Evolutionary conservation across 78 protist genomes (phyloP), one percentile per base, ranked within the genome.

Genomic region (Diacronema lutheri): DNA sequence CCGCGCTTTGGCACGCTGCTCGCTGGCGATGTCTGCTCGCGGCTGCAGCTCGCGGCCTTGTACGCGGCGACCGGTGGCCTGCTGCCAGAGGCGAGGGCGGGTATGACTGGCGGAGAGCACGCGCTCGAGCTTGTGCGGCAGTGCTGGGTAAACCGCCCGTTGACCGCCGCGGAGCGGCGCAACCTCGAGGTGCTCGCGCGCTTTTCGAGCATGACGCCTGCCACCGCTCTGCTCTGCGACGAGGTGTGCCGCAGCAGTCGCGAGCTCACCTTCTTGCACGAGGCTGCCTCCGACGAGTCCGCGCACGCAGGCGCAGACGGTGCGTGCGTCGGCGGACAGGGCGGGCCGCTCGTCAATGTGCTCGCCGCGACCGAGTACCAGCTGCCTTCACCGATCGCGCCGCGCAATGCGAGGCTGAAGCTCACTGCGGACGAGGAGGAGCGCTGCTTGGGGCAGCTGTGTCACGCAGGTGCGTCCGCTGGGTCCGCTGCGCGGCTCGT

Each of bases 11-110:
- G 26, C 35, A 35, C 55, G 57, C 11, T 69, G 5, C 25, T 25
- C 29, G 40, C 58, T 12, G 11, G 21, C 13, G 81, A 25, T 12
- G 81, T 74, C 25, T 29, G 2, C 6, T 46, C 81, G 7, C 81
- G 81, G 38, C 81, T 74, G 9, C 81, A 74, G 38, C 60, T 74
- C 38, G 61, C 81, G 13, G 65, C 81, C 19, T 23, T 74, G 38
- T 74, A 74, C 81, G 81, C 64, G 1, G 81, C 81, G 6, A 74
- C 81, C n/a, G 64, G 81, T 25, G 31, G 65, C 14, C 65, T 0
- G 20, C 25, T 74, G 61, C 81, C 64, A 10, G 81, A 74, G 35
- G 50, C 35, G 46, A 62, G 64, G 14, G 50, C 60, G 23, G 0
- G 19, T 2, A 12, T 21, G 12, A 74, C 81, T 7, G 81, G 81